Percentiles rank a stretch among this genome's conserved stretches.
Conservation (phyloP, 108 stramenopile species). For the Skeletonema menzelii region DNA sequence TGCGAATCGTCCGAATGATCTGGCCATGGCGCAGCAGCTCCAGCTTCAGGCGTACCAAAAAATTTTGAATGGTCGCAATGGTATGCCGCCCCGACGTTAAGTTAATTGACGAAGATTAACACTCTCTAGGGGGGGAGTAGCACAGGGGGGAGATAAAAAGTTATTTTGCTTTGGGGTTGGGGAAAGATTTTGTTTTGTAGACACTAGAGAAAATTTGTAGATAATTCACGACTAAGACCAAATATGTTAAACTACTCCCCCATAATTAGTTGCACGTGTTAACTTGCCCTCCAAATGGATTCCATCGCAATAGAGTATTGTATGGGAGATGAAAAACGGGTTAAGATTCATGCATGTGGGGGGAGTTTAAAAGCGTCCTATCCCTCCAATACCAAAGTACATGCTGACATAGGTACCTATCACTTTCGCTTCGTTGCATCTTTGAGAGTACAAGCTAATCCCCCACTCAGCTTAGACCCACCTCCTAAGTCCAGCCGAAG, state of each 20-base stretch:
- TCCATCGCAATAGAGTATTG: no score
- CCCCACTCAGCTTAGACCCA: no score
- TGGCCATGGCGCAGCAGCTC: neutral
- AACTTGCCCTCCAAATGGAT: no score
- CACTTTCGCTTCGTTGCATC: no score
- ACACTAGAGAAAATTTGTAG: neutral
- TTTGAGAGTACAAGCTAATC: no score
- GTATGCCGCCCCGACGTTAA: neutral
- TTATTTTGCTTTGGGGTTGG: neutral
- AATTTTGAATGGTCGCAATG: neutral
- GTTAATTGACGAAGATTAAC: neutral
- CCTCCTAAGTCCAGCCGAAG: no score
- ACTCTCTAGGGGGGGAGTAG: neutral
- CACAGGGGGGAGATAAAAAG: neutral
- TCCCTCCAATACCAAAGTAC: no score
- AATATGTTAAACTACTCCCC: neutral
- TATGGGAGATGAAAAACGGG: no score
- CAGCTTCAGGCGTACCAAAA: neutral
- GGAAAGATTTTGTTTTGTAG: neutral
- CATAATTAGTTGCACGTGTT: no score
- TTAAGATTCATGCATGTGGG: no score
- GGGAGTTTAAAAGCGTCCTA: no score
- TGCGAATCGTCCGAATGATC: neutral
- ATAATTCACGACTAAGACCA: neutral
- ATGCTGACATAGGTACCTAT: no score